Percentiles rank a stretch among this genome's conserved stretches.
These are phyloP conservation scores for Pythium oligandrum DNA, from an alignment of 352 stramenopile species.

Conservation along the genomic window DNA sequence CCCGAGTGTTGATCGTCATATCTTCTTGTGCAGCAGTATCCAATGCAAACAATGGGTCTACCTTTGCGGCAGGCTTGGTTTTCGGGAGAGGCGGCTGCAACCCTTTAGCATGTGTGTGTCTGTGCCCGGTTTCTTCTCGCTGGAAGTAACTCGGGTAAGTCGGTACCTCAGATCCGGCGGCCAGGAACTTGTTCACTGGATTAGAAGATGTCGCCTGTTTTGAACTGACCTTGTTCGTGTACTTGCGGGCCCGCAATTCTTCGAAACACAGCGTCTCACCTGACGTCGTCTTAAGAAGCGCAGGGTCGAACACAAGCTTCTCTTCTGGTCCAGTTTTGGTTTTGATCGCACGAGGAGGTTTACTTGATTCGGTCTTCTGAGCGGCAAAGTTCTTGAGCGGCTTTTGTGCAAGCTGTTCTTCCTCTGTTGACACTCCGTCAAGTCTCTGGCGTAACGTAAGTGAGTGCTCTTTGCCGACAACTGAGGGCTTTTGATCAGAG, in stretches of 20 bases:
- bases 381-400: slow-evolving; percentile 70
- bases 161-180: background rate
- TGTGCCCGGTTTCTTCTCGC: too few relatives aligned
- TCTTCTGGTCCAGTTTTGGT: slow-evolving; percentile 11
- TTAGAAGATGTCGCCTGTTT: background rate
- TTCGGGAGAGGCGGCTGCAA: background rate
- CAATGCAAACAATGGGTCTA: slow-evolving; percentile 6
- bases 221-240: slow-evolving; percentile 3
- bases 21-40: slow-evolving; percentile 64
- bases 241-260: slow-evolving; percentile 51
- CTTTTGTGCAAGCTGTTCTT: slow-evolving; percentile 67
- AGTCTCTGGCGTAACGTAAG: slow-evolving; percentile 68
- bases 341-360: slow-evolving; percentile 8
- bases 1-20: slow-evolving; percentile 84
- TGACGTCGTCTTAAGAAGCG: slow-evolving; percentile 28
- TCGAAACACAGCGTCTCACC: slow-evolving; percentile 72
- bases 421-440: slow-evolving; percentile 62
- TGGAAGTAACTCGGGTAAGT: background rate
- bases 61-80: slow-evolving; percentile 9
- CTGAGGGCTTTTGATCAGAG: slow-evolving; percentile 10
- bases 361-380: slow-evolving; percentile 6
- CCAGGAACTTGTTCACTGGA: slow-evolving; percentile 12
- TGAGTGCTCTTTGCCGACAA: slow-evolving; percentile 35
- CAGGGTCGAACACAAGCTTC: slow-evolving; percentile 35
- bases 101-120: too few relatives aligned